Evolutionary conservation across 345 rosid species (phyloP).

Genomic region (Brassica incana): DNA sequence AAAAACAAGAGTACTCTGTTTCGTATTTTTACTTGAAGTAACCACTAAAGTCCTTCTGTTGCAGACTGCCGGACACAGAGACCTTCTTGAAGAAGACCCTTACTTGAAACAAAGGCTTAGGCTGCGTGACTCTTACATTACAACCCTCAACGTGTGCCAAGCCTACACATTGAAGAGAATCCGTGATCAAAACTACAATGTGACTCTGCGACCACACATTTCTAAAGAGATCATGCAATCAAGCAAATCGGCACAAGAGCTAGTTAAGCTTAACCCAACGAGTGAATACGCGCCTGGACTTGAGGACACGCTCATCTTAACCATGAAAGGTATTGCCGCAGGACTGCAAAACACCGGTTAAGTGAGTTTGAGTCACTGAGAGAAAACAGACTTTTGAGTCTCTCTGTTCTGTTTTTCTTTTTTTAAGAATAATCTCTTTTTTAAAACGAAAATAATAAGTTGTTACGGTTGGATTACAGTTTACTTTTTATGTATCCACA

Average conservation of each 20-base stretch:
- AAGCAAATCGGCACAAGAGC: slow-evolving; percentile 71
- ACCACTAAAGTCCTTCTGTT: slow-evolving; percentile 6
- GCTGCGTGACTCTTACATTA: slow-evolving; percentile 91
- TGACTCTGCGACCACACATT: slow-evolving; percentile 70
- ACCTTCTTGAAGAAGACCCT: slow-evolving; percentile 95
- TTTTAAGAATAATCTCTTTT: slow-evolving; percentile 12
- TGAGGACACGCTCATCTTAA: slow-evolving; percentile 97
- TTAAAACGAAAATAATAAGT: slow-evolving; percentile 28
- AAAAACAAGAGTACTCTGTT: slow-evolving; percentile 21
- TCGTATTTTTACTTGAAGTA: not conserved
- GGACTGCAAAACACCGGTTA: slow-evolving; percentile 97
- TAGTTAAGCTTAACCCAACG: slow-evolving; percentile 71
- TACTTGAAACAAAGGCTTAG: slow-evolving; percentile 93
- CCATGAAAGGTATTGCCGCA: slow-evolving; percentile 98
- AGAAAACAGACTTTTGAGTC: not conserved
- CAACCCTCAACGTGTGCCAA: slow-evolving; percentile 91
- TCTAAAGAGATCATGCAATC: slow-evolving; percentile 81
- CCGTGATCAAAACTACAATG: slow-evolving; percentile 80
- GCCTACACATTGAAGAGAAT: slow-evolving; percentile 93
- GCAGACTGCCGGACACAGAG: slow-evolving; percentile 92
- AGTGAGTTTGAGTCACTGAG: slow-evolving; percentile 18
- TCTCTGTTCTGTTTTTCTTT: not conserved
- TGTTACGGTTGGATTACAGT: slow-evolving; percentile 38
- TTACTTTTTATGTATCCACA: slow-evolving; percentile 37
- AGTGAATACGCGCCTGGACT: slow-evolving; percentile 91